Conservation (phyloP, 441 rosid genomes). For the Kokia cookei region DNA sequence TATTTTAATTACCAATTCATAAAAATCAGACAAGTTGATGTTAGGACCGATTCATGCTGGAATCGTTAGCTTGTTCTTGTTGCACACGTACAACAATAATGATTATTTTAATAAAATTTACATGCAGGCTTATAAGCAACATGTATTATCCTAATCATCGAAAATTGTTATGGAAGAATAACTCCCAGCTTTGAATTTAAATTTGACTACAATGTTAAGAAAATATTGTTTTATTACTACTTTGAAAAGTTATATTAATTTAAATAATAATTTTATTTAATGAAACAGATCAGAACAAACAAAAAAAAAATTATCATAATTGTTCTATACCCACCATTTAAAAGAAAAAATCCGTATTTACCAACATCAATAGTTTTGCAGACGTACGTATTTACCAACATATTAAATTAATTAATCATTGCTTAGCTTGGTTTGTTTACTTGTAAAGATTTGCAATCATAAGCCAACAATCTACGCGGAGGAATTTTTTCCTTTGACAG, state of each 20-base stretch:
- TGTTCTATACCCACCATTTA: too few species aligned
- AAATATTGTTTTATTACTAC: too few species aligned
- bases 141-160: not conserved
- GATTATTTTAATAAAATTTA: not conserved
- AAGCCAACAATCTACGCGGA: constrained; percentile 1
- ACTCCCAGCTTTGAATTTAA: not conserved
- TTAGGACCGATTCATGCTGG: not conserved
- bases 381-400: too few species aligned
- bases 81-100: not conserved
- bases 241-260: too few species aligned
- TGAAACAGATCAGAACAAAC: accelerated
- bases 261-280: too few species aligned
- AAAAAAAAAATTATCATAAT: too few species aligned
- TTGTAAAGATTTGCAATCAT: not conserved
- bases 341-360: too few species aligned
- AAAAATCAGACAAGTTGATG: not conserved
- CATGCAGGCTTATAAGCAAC: not conserved
- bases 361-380: too few species aligned
- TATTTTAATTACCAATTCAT: too few species aligned
- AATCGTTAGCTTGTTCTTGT: not conserved
- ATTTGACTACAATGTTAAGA: too few species aligned
- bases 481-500: not conserved
- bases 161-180: too few species aligned
- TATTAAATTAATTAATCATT: not conserved
- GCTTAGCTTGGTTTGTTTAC: not conserved